A percentile compares a stretch with the other conserved stretches of the same genome.
phyloP scores from a whole-genome alignment of 768 basidiomycete species.

The Naganishia vishniacii region DNA sequence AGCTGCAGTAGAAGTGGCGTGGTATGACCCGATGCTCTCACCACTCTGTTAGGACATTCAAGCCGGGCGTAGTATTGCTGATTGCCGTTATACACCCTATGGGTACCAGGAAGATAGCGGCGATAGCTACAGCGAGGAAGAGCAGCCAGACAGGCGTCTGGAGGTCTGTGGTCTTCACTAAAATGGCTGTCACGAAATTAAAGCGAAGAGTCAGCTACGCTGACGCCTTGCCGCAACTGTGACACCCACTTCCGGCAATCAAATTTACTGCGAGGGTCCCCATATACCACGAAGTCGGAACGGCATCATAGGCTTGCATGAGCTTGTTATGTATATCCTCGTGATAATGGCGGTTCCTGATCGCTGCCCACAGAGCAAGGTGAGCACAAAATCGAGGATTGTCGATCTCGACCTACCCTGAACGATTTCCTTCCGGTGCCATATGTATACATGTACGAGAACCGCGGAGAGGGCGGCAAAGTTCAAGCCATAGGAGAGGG shows the following conservation, averaged over 20 bases:
- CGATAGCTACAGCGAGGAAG: constrained; percentile 40
- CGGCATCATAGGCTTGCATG: constrained; percentile 41
- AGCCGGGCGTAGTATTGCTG: constrained; percentile 46
- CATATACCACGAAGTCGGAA: constrained; percentile 46
- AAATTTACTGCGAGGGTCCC: constrained; percentile 41
- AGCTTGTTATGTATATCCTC: constrained; percentile 47
- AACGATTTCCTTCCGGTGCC: constrained; percentile 45
- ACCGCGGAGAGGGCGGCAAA: constrained; percentile 48
- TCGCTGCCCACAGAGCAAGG: constrained; percentile 27
- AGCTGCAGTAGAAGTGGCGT: not conserved
- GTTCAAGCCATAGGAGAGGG: constrained; percentile 43
- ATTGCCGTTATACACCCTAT: constrained; percentile 48
- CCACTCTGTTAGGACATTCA: constrained; percentile 51
- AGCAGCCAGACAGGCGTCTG: constrained; percentile 49
- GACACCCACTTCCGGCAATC: constrained; percentile 35
- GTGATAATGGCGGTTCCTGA: constrained; percentile 33
- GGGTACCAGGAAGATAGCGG: constrained; percentile 43
- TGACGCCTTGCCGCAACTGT: no score
- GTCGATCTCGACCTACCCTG: constrained; percentile 31
- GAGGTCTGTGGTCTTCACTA: constrained; percentile 44
- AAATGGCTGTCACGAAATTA: no score
- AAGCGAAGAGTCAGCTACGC: no score
- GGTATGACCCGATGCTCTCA: constrained; percentile 26
- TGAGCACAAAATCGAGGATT: constrained; percentile 6
- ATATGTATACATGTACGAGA: constrained; percentile 46